Percentiles rank a stretch among this genome's conserved stretches.
phyloP scores from a whole-genome alignment of 768 basidiomycete genomes.

The Rhizopogon vinicolor region DNA sequence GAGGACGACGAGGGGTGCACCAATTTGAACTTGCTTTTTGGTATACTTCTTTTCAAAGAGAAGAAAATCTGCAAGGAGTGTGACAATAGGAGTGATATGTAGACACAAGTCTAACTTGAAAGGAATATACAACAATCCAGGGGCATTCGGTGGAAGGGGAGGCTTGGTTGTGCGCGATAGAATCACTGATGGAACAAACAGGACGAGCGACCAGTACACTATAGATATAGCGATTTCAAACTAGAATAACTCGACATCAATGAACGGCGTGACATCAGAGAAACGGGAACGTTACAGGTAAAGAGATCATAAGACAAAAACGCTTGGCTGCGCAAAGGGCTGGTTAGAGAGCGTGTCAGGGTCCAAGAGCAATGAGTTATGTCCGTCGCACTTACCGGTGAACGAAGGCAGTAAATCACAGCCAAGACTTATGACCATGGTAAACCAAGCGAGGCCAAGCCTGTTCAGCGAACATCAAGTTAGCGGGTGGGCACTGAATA shows the following conservation, averaged over 20 bases:
- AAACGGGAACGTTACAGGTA: constrained; percentile 45
- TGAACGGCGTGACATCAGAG: background rate
- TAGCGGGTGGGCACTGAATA: background rate
- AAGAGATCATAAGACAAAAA: constrained; percentile 52
- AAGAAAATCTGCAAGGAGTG: constrained; percentile 67
- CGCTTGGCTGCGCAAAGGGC: constrained; percentile 45
- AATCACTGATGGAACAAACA: constrained; percentile 55
- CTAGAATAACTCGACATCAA: constrained; percentile 17
- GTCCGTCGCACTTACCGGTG: constrained; percentile 21
- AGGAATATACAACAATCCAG: constrained; percentile 35
- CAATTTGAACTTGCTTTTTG: constrained; percentile 5
- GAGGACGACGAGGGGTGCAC: constrained; percentile 12
- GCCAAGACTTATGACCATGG: constrained; percentile 35
- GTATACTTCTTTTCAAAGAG: constrained; percentile 56
- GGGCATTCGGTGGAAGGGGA: background rate
- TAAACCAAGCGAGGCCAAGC: constrained; percentile 34
- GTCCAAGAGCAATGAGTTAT: background rate
- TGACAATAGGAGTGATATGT: constrained; percentile 57
- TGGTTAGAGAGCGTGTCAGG: background rate
- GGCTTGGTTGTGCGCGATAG: constrained; percentile 21
- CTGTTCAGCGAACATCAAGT: constrained; percentile 14
- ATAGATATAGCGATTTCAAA: constrained; percentile 42
- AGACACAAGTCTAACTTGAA: constrained; percentile 57
- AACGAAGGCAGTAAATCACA: constrained; percentile 39
- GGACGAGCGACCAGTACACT: constrained; percentile 68